Percentiles rank a stretch among this genome's conserved stretches.
These are phyloP conservation scores for Tubosaeta sp. DNA, from an alignment of 768 basidiomycete genomes.

Conservation along the genomic window DNA sequence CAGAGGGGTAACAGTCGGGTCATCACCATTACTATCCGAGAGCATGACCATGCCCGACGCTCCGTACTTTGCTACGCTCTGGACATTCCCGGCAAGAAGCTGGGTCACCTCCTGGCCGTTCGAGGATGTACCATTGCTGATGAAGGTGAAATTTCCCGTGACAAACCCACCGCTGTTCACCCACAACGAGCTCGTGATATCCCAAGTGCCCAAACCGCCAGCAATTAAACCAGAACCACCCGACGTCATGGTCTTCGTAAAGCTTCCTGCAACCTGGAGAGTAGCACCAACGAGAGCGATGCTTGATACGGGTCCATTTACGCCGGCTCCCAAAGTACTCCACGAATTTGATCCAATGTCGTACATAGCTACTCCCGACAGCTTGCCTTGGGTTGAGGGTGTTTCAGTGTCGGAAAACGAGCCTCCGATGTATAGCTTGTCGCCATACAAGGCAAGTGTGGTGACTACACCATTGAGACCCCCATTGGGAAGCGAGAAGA, in stretches of 20 bases:
- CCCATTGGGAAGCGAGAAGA: slow-evolving; percentile 49
- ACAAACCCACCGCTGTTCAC: slow-evolving; percentile 71
- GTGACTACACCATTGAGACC: slow-evolving; percentile 82
- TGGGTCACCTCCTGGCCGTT: slow-evolving; percentile 41
- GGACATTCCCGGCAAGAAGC: slow-evolving; percentile 66
- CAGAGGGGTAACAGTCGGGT: slow-evolving; percentile 60
- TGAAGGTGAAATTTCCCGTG: slow-evolving; percentile 63
- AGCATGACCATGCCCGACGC: slow-evolving; percentile 79
- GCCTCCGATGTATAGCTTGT: slow-evolving; percentile 82
- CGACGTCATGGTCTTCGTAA: slow-evolving; percentile 45
- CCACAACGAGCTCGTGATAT: slow-evolving; percentile 59
- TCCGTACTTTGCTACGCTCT: slow-evolving; percentile 55
- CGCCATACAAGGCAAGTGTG: slow-evolving; percentile 57
- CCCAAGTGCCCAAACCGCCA: slow-evolving; percentile 76
- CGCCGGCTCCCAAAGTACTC: slow-evolving; percentile 65
- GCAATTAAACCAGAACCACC: slow-evolving; percentile 34
- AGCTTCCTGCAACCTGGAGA: slow-evolving; percentile 72
- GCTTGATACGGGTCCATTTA: slow-evolving; percentile 70
- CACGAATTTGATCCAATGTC: slow-evolving; percentile 62
- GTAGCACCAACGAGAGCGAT: slow-evolving; percentile 48
- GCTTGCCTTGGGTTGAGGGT: slow-evolving; percentile 46
- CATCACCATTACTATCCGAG: slow-evolving; percentile 54
- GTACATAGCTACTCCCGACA: slow-evolving; percentile 67
- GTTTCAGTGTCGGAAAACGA: slow-evolving; percentile 69
- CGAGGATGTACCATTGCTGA: slow-evolving; percentile 59